phyloP scores from a whole-genome alignment of 1,284 basidiomycete species.

The Tilletia setariae region DNA sequence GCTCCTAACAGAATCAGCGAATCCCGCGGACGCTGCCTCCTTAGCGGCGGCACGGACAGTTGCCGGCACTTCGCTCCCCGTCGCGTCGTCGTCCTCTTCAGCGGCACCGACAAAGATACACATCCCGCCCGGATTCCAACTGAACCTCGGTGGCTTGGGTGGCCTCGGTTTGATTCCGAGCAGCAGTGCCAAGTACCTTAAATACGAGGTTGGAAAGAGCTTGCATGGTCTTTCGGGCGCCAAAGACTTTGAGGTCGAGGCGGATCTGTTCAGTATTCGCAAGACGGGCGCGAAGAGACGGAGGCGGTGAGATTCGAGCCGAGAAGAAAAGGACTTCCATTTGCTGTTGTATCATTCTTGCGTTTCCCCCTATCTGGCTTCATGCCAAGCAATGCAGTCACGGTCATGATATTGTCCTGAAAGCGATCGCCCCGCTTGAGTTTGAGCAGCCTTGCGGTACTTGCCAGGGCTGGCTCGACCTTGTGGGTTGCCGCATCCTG shows the following conservation, averaged over 20 bases:
- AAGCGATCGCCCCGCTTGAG: too few relatives aligned
- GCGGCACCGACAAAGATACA: background rate
- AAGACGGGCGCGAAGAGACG: slow-evolving; percentile 50
- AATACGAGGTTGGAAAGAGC: slow-evolving; percentile 51
- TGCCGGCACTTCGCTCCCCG: background rate
- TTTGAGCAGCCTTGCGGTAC: too few relatives aligned
- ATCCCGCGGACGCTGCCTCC: background rate
- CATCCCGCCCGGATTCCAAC: background rate
- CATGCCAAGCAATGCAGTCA: too few relatives aligned
- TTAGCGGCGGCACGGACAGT: background rate
- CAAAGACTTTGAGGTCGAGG: slow-evolving; percentile 52
- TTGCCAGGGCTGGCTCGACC: too few relatives aligned
- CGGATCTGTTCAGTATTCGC: slow-evolving; percentile 51
- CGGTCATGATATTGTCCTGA: too few relatives aligned
- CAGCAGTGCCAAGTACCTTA: slow-evolving; percentile 19
- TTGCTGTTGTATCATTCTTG: too few relatives aligned
- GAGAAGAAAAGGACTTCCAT: too few relatives aligned
- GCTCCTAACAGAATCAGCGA: background rate
- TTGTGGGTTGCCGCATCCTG: too few relatives aligned
- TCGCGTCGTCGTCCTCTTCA: background rate
- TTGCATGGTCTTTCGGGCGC: slow-evolving; percentile 49
- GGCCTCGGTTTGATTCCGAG: slow-evolving; percentile 6
- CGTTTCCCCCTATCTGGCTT: too few relatives aligned
- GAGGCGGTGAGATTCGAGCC: slow-evolving; percentile 2
- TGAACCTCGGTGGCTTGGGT: background rate